These are phyloP conservation scores for Alternaria gansuensis DNA, from an alignment of 2,329 filamentous ascomycete species.

Conservation along the genomic window DNA sequence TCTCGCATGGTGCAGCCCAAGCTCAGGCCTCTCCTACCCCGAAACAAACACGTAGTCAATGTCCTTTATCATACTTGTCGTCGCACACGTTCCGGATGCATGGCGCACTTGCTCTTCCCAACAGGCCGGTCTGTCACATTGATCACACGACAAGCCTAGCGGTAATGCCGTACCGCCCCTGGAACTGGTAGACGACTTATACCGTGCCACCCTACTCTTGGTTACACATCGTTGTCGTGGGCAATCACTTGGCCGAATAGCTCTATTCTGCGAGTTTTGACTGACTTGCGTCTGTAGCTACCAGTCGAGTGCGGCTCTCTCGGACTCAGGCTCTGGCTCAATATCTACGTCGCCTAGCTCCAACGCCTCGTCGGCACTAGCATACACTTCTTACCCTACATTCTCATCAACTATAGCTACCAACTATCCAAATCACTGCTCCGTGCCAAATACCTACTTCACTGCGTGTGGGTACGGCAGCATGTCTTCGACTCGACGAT, in stretches of 20 bases:
- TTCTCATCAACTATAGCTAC: slow-evolving; percentile 45
- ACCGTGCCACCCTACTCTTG: slow-evolving; percentile 51
- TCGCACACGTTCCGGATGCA: slow-evolving; percentile 52
- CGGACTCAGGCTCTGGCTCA: slow-evolving; percentile 66
- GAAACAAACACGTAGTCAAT: slow-evolving; percentile 55
- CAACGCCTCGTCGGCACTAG: slow-evolving; percentile 58
- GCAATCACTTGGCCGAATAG: slow-evolving; percentile 43
- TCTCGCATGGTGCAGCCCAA: slow-evolving; percentile 50
- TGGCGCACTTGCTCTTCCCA: slow-evolving; percentile 52
- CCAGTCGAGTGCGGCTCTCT: slow-evolving; percentile 60
- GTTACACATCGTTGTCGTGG: slow-evolving; percentile 53
- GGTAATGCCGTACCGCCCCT: slow-evolving; percentile 50
- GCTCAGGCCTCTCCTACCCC: slow-evolving; percentile 48
- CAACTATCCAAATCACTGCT: slow-evolving; percentile 48
- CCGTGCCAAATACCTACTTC: slow-evolving; percentile 50
- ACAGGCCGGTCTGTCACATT: slow-evolving; percentile 54
- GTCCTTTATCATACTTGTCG: slow-evolving; percentile 45
- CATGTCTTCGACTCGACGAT: slow-evolving; percentile 54
- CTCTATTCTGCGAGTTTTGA: slow-evolving; percentile 43
- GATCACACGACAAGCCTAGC: slow-evolving; percentile 57
- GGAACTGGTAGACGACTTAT: slow-evolving; percentile 50
- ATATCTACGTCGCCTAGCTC: slow-evolving; percentile 63
- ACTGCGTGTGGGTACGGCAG: slow-evolving; percentile 50
- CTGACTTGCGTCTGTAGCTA: slow-evolving; percentile 59
- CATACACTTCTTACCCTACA: slow-evolving; percentile 56